These are phyloP conservation scores for Diplotaxis tenuifolia DNA, from an alignment of 345 rosid species.

Conservation along the genomic window DNA sequence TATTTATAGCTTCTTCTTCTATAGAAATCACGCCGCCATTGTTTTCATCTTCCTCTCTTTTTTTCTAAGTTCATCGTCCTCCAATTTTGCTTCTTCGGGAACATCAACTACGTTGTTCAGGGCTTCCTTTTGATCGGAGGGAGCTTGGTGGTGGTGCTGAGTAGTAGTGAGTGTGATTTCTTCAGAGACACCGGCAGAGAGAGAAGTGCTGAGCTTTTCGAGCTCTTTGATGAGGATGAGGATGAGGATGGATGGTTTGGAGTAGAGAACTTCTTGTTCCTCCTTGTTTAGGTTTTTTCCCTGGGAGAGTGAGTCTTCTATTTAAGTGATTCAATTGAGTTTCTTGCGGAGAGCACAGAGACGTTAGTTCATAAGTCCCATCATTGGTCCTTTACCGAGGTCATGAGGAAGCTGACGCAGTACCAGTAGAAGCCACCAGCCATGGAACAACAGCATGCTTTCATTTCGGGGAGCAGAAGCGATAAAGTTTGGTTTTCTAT, in stretches of 20 bases:
- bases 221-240: constrained; percentile 75
- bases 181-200: constrained; percentile 60
- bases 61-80: not conserved
- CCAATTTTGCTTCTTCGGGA: constrained; percentile 14
- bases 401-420: constrained; percentile 49
- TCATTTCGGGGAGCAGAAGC: not conserved
- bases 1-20: not conserved
- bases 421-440: constrained; percentile 25
- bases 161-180: constrained; percentile 53
- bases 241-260: constrained; percentile 62
- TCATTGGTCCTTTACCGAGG: constrained; percentile 69
- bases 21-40: not conserved
- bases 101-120: not conserved
- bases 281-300: constrained; percentile 75
- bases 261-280: constrained; percentile 79
- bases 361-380: constrained; percentile 79
- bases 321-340: constrained; percentile 63
- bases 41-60: not conserved
- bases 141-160: constrained; percentile 9
- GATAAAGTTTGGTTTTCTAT: not conserved
- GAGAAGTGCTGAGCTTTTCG: constrained; percentile 72
- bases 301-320: constrained; percentile 72
- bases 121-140: constrained; percentile 8
- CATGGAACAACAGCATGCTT: constrained; percentile 10
- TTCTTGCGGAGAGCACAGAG: constrained; percentile 89